phyloP scores from a whole-genome alignment of 768 basidiomycete species.

The Lactarius sanguifluus region DNA sequence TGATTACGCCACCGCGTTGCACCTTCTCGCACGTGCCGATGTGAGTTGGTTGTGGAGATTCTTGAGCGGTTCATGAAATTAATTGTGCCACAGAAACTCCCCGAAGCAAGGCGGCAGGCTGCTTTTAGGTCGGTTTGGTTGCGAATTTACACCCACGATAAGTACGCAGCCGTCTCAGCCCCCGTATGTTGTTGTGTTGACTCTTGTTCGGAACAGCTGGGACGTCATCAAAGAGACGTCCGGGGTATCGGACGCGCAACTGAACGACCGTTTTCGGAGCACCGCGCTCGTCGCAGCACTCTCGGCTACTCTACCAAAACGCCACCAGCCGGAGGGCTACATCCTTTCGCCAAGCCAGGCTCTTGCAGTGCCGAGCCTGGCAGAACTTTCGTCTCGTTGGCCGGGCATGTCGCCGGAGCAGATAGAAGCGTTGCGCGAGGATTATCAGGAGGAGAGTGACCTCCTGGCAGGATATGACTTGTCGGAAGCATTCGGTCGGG shows the following conservation, averaged over 20 bases:
- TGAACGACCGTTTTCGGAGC: constrained; percentile 64
- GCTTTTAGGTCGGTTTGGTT: constrained; percentile 83
- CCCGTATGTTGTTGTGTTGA: constrained; percentile 1
- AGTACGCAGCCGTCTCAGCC: constrained; percentile 47
- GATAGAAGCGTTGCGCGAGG: constrained; percentile 54
- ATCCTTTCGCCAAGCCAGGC: constrained; percentile 59
- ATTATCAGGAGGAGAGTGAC: constrained; percentile 64
- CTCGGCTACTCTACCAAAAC: constrained; percentile 45
- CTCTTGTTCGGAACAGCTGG: constrained; percentile 58
- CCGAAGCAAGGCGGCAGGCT: constrained; percentile 64
- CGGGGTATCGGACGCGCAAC: constrained; percentile 73
- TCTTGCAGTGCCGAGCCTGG: constrained; percentile 53
- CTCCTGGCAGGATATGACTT: constrained; percentile 54
- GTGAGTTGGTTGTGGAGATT: constrained; percentile 38
- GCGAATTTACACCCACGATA: constrained; percentile 82
- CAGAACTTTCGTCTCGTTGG: constrained; percentile 70
- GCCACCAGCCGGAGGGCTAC: constrained; percentile 46
- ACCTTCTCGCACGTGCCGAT: constrained; percentile 56
- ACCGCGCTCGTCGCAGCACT: constrained; percentile 78
- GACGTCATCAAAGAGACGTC: constrained; percentile 67
- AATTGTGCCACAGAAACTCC: constrained; percentile 51
- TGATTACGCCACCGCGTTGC: constrained; percentile 69
- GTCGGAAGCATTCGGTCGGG: constrained; percentile 59
- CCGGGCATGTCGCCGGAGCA: constrained; percentile 69
- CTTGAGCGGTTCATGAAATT: not conserved